Conservation (phyloP, 768 basidiomycete species). For the Podaxis rugospora region DNA sequence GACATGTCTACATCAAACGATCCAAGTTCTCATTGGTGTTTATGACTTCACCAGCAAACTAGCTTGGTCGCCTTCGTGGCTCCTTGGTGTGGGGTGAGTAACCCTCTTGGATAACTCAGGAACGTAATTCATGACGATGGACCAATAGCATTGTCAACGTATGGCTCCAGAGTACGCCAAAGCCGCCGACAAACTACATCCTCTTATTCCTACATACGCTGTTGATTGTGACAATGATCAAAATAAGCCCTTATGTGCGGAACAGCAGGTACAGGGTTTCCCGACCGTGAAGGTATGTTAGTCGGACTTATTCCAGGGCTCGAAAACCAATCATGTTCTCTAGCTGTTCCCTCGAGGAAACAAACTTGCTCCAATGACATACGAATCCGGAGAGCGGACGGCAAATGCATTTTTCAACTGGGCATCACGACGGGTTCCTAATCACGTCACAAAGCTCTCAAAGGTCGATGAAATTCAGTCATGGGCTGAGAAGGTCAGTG, state of each 20-base stretch:
- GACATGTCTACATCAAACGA: background rate
- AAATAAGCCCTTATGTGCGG: constrained; percentile 80
- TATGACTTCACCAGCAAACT: constrained; percentile 45
- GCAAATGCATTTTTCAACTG: constrained; percentile 72
- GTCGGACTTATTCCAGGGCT: background rate
- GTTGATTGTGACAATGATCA: constrained; percentile 85
- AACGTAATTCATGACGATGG: background rate
- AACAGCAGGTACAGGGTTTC: constrained; percentile 82
- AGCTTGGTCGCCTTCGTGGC: constrained; percentile 87
- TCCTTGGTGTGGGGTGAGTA: constrained; percentile 87
- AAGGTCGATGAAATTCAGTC: constrained; percentile 49
- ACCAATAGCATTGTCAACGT: constrained; percentile 72
- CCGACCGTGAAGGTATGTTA: constrained; percentile 79
- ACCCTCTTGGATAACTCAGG: background rate
- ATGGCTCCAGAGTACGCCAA: constrained; percentile 84
- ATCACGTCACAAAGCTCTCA: constrained; percentile 58
- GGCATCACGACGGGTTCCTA: constrained; percentile 71
- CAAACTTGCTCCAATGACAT: constrained; percentile 55
- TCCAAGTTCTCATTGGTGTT: background rate
- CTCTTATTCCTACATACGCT: constrained; percentile 84
- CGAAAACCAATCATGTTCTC: background rate
- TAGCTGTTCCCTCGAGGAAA: constrained; percentile 78
- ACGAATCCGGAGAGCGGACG: constrained; percentile 66
- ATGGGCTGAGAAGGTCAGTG: constrained; percentile 68
- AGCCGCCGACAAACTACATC: constrained; percentile 73